Percentiles rank a stretch among this genome's conserved stretches.
These are phyloP conservation scores for Purpureocillium lavendulum DNA, from an alignment of 2,329 filamentous ascomycete genomes.

Conservation along the genomic window DNA sequence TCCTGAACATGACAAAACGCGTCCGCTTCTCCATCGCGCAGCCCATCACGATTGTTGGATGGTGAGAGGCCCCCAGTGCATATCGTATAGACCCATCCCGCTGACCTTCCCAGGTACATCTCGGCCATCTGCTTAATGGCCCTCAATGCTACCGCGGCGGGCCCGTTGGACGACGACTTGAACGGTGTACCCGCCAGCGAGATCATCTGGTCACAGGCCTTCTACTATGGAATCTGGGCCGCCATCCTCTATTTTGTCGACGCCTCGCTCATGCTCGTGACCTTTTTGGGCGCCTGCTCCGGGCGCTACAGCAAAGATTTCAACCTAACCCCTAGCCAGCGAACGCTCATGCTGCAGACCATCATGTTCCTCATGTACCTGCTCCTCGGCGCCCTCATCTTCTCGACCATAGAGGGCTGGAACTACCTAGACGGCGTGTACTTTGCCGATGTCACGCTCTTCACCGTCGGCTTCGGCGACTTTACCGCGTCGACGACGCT, in stretches of 20 bases:
- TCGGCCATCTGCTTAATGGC: conserved; percentile 58
- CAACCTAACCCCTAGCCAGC: conserved; percentile 67
- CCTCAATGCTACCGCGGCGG: conserved; percentile 57
- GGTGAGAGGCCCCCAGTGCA: conserved; percentile 38
- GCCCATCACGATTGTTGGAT: conserved; percentile 74
- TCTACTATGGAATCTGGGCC: conserved; percentile 77
- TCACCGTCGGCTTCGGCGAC: conserved; percentile 58
- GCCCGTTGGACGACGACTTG: conserved; percentile 34
- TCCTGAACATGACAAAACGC: conserved; percentile 78
- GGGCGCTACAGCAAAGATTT: conserved; percentile 73
- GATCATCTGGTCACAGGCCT: conserved; percentile 70
- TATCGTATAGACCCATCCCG: background rate
- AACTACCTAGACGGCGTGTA: conserved; percentile 70
- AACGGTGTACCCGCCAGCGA: conserved; percentile 26
- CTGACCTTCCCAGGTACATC: conserved; percentile 32
- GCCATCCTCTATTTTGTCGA: conserved; percentile 73
- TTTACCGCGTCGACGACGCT: conserved; percentile 38
- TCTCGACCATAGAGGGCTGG: conserved; percentile 65
- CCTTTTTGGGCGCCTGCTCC: conserved; percentile 65
- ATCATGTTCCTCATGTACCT: conserved; percentile 80
- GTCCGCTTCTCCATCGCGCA: conserved; percentile 76
- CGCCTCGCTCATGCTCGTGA: conserved; percentile 67
- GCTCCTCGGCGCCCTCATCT: conserved; percentile 67
- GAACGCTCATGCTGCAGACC: conserved; percentile 84
- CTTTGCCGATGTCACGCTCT: conserved; percentile 66